Evolutionary conservation across 202 grass and related monocot genomes (phyloP), one percentile per base, ranked within the genome.

Genomic region (Panicum virgatum): DNA sequence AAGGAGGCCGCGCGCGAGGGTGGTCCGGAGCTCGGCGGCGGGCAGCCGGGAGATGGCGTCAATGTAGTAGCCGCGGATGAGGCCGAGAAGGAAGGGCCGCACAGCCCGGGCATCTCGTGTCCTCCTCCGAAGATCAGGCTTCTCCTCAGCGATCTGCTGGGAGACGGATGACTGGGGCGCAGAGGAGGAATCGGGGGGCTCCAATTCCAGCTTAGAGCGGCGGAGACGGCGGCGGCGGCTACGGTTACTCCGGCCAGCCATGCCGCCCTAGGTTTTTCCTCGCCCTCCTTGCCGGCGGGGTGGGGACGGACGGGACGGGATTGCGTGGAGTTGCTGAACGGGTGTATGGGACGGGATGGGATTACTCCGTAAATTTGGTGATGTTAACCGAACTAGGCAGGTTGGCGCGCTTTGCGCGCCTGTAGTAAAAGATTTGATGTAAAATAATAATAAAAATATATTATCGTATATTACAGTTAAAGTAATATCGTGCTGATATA

Each of bases 11-110:
- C 2, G 38, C 2, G 57, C 74, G 25, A 62, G 40, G 57, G 57
- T 32, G 25, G 39, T 46, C 15, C 25, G 6, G 57, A 77, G 74
- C 39, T 44, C 40, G 57, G 39, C 74, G 25, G 40, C 9, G 57
- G 74, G 74, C 56, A 77, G 56, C 39, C 57, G 39, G 4, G 74
- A 20, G 74, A 77, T 77, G 25, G 40, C 74, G 0, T 77, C 57
- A 25, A 62, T 12, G 74, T 77, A 77, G 40, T 77, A 46, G 25
- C 74, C 25, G 40, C 40, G 25, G 40, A 77, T 22, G 39, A 62
- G 15, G 26, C 23, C 7, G 14, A 62, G 39, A 22, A 61, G 56
- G 38, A 30, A 30, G 8, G 8, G 23, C 15, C 73, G 32, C 32
- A 39, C 19, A 14, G 11, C 10, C 0, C 51, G 11, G 4, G 30